A percentile compares a stretch with the other conserved stretches of the same genome.
Conservation (phyloP, 805 yeast species). For the Candida alai region DNA sequence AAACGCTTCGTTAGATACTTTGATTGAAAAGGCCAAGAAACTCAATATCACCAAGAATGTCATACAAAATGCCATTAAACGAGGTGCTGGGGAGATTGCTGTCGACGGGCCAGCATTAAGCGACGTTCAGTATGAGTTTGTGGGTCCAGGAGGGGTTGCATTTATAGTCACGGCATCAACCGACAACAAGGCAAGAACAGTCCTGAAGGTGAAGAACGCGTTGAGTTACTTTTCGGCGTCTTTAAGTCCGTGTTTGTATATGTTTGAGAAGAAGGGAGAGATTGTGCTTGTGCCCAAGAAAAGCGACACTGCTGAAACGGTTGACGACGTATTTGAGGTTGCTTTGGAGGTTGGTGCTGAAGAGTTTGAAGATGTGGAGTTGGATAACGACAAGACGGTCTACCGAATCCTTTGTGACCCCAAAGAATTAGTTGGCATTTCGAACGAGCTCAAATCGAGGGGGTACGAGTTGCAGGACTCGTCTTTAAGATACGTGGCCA, state of each 20-base stretch:
- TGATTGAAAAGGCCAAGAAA: slow-evolving; percentile 74
- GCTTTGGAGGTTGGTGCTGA: slow-evolving; percentile 77
- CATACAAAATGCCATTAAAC: slow-evolving; percentile 80
- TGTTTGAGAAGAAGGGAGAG: slow-evolving; percentile 77
- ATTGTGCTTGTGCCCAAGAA: slow-evolving; percentile 45
- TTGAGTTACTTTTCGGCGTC: slow-evolving; percentile 67
- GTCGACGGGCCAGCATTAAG: slow-evolving; percentile 46
- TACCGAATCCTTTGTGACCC: slow-evolving; percentile 61
- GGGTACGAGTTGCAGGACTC: slow-evolving; percentile 65
- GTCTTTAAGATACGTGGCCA: slow-evolving; percentile 65
- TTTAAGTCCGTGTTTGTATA: slow-evolving; percentile 71
- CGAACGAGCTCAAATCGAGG: slow-evolving; percentile 49
- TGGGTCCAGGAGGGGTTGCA: slow-evolving; percentile 91
- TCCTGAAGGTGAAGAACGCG: slow-evolving; percentile 69
- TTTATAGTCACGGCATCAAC: slow-evolving; percentile 82
- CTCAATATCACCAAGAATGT: slow-evolving; percentile 78
- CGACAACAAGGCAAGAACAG: slow-evolving; percentile 81
- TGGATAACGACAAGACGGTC: slow-evolving; percentile 23
- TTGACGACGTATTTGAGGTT: slow-evolving; percentile 71
- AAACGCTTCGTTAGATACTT: slow-evolving; percentile 59
- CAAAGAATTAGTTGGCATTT: slow-evolving; percentile 55
- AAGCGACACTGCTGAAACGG: slow-evolving; percentile 27
- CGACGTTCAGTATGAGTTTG: slow-evolving; percentile 73
- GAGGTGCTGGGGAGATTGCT: slow-evolving; percentile 70
- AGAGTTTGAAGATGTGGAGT: slow-evolving; percentile 59